Base-by-base conservation (phyloP, 2,329 filamentous ascomycete species). In the Pyrenochaeta sp. region DNA sequence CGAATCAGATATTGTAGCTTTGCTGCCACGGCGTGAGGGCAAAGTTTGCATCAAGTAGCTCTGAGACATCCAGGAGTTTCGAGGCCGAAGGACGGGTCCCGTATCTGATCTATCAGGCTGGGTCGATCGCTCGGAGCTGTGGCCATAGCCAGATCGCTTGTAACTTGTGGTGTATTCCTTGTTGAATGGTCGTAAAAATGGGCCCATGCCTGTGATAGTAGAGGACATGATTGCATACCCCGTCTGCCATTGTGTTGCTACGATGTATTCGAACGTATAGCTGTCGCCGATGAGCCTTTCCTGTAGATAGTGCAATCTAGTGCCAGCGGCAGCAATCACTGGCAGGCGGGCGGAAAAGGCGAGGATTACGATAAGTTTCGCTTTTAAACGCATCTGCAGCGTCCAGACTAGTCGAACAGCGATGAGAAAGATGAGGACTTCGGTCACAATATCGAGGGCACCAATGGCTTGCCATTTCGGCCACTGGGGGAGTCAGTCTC, bases 171-270 rank as follows among this genome's bases (percentile, higher is more conserved):
- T 65, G 39, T 62, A 63, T 24, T 69, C 68, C 13, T 66, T 66
- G 46, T 67, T 68, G 50, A 75, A 76, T 6, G 73, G 74, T n/a
- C 71, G 66, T 19, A 76, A 54, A 40, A 75, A 74, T 7, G 73
- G 73, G 0, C 71, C 73, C 34, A 77, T 62, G 9, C 72, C 71
- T 15, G 68, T 73, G 8, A 76, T 73, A 0, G 71, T 75, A 10
- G 63, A 65, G 1, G 67, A 68, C 58, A 77, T 75, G 32, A 75
- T 72, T 3, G 73, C 73, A 39, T 74, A 77, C n/a, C 71, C 67
- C 58, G 75, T 69, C n/a, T 77, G 71, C 68, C 72, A 76, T 43
- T 76, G 72, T 25, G 70, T 73, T 8, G 67, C 65, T 2, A 77
- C 64, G n/a, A 72, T 25, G 13, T 71, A 71, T 47, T 68, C 71